Conservation (phyloP, 2,329 filamentous ascomycete species). For the Pseudogymnoascus sp. region DNA sequence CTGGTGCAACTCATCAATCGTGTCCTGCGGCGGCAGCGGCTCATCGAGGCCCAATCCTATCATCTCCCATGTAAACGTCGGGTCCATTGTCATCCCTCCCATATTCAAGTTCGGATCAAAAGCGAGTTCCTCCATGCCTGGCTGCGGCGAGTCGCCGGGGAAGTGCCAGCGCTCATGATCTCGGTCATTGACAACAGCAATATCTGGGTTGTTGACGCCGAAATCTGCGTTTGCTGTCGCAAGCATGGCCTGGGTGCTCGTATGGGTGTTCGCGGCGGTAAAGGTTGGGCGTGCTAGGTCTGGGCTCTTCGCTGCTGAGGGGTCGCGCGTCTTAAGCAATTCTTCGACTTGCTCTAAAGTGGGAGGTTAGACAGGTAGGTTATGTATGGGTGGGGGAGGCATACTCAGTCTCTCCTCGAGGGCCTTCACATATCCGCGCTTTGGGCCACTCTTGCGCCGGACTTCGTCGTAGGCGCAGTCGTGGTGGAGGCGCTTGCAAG, state of each 20-base stretch:
- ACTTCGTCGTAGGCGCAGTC: slow-evolving; percentile 61
- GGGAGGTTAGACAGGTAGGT: slow-evolving; percentile 12
- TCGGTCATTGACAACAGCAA: slow-evolving; percentile 38
- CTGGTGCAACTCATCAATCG: slow-evolving; percentile 71
- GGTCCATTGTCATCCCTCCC: slow-evolving; percentile 41
- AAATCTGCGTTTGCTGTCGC: slow-evolving; percentile 27
- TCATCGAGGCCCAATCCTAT: slow-evolving; percentile 62
- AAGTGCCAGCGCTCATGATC: slow-evolving; percentile 49
- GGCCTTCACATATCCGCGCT: slow-evolving; percentile 60
- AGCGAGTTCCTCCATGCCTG: slow-evolving; percentile 47
- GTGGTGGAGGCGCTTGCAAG: slow-evolving; percentile 55
- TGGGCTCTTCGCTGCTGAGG: slow-evolving; percentile 20
- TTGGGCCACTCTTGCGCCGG: slow-evolving; percentile 62
- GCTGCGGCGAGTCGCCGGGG: slow-evolving; percentile 42
- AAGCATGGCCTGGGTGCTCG: not conserved
- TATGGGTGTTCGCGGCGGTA: slow-evolving; percentile 3
- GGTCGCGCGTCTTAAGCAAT: slow-evolving; percentile 71
- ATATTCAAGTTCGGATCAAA: slow-evolving; percentile 40
- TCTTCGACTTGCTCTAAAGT: slow-evolving; percentile 81
- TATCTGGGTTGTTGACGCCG: slow-evolving; percentile 36
- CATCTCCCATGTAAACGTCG: slow-evolving; percentile 73
- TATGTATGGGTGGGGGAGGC: slow-evolving; percentile 25
- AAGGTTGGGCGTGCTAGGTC: slow-evolving; percentile 19
- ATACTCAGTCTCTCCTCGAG: slow-evolving; percentile 84
- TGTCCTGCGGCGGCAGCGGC: slow-evolving; percentile 55